phyloP scores from a whole-genome alignment of 306 rosid genomes.

The Psophocarpus tetragonolobus region DNA sequence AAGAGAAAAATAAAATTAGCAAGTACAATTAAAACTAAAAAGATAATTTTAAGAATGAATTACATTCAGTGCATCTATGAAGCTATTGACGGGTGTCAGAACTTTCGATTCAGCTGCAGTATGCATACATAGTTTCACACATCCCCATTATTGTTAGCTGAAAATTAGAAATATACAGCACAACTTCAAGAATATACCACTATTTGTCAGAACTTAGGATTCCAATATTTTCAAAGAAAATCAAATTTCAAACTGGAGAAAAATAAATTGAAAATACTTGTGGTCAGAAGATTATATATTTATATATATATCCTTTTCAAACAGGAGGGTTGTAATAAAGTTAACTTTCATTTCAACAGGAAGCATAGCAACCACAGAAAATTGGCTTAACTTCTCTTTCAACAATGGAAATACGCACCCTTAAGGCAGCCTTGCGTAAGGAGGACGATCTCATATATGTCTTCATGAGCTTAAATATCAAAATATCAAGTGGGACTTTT shows the following conservation, averaged over 20 bases:
- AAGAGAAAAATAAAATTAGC: conserved; percentile 32
- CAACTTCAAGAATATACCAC: not conserved
- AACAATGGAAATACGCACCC: conserved; percentile 60
- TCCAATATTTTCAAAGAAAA: not conserved
- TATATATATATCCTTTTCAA: not conserved
- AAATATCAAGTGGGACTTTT: conserved; percentile 82
- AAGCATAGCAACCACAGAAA: conserved; percentile 11
- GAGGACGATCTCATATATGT: conserved; percentile 84
- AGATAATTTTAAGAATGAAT: not conserved
- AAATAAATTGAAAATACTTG: not conserved
- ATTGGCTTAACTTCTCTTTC: conserved; percentile 13
- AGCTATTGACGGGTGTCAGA: not conserved
- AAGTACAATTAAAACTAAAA: not conserved
- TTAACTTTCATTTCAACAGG: conserved; percentile 10
- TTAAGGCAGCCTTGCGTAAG: conserved; percentile 97
- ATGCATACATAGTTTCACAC: not conserved
- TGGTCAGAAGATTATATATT: not conserved
- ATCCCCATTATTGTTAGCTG: not conserved
- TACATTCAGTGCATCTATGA: conserved; percentile 10
- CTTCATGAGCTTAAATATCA: conserved; percentile 87
- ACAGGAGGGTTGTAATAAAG: not conserved
- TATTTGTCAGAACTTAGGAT: not conserved
- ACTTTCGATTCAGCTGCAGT: conserved; percentile 28
- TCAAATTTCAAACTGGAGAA: not conserved
- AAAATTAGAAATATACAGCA: not conserved